Base-by-base conservation (phyloP, 2,329 filamentous ascomycete genomes). In the Cordyceps tenuipes region DNA sequence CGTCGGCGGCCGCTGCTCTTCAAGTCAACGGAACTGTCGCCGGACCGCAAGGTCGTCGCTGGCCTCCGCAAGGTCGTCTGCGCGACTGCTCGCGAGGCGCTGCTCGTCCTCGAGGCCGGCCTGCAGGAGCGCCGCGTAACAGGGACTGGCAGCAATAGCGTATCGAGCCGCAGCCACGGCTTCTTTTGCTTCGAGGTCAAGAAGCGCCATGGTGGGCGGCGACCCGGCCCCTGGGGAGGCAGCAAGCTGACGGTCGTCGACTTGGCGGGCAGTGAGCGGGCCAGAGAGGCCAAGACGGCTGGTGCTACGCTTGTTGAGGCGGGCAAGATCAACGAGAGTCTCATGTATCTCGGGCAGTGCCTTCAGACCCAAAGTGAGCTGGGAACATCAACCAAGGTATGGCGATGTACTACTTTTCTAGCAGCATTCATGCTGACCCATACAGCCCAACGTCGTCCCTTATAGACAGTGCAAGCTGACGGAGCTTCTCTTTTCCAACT, bases 281-380 rank as follows among this genome's bases (percentile, higher is more conserved):
- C 93, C 17, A 83, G 92, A 62, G 91, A 94, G 64, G 92, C 94
- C 29, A 97, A 97, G 79, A 97, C 94, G 0, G 89, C 91, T 0
- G 94, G 94, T 13, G 87, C 91, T 4, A 97, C 93, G 0, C 82
- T 99, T 15, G 93, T 89, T 0, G 94, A 99, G 76, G 94, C 93
- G 41, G 94, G 94, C 57, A 97, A 97, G 76, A 99, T 99, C 71
- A 99, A 99, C 69, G 92, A 97, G 73, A 96, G 90, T 69, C 77
- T 99, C 69, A 99, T 99, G 94, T 97, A 97, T 71, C 82, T 99
- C 1, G 94, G 94, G 0, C 94, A 97, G 70, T 99, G 94, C 70
- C 82, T 99, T 67, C 93, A 97, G 71, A 93, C 96, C 81, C 93
- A 97, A 71, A 92, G 88, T 62, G 90, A 93, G 66, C 81, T 86